These are phyloP conservation scores for Apophysomyces sp. DNA, from an alignment of 371 early-diverging fungal genomes.

Conservation along the genomic window DNA sequence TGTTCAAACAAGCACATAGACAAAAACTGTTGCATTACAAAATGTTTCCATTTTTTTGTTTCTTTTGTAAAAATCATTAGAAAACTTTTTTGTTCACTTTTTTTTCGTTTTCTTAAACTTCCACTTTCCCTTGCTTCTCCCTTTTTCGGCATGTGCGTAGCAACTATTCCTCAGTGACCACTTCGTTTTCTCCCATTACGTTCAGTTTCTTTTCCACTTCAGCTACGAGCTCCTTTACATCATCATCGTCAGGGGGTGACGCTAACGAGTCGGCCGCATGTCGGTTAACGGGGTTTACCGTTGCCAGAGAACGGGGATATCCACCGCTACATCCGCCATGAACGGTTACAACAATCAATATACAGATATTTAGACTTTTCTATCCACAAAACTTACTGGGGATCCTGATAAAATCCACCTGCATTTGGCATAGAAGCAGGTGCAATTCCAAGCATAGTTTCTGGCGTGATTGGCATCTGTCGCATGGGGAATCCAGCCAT, in stretches of 20 bases:
- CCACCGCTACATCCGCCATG: conserved; percentile 3
- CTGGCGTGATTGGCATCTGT: conserved; percentile 50
- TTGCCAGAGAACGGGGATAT: conserved; percentile 12
- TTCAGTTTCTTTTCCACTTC: conserved; percentile 9
- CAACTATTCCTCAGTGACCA: not conserved
- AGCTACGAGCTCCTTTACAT: conserved; percentile 11
- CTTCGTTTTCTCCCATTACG: not conserved
- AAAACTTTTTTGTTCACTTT: not conserved
- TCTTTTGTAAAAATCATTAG: not conserved
- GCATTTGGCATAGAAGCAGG: conserved; percentile 13
- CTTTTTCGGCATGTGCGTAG: not conserved
- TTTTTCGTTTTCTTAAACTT: not conserved
- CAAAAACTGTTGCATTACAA: no score
- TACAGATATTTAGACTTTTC: not conserved
- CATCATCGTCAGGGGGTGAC: conserved; percentile 15
- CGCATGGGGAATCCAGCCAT: conserved; percentile 32
- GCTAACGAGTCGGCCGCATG: conserved; percentile 13
- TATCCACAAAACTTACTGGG: not conserved
- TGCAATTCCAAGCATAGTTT: conserved; percentile 48
- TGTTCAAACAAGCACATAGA: not conserved
- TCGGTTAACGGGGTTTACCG: conserved; percentile 3
- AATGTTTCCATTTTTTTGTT: not conserved
- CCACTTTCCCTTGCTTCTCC: not conserved
- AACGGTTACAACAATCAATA: not conserved
- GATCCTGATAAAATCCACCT: not conserved